A percentile compares a stretch with the other conserved stretches of the same genome.
These are phyloP conservation scores for Lactarius psammicola DNA, from an alignment of 768 basidiomycete species.

Conservation along the genomic window DNA sequence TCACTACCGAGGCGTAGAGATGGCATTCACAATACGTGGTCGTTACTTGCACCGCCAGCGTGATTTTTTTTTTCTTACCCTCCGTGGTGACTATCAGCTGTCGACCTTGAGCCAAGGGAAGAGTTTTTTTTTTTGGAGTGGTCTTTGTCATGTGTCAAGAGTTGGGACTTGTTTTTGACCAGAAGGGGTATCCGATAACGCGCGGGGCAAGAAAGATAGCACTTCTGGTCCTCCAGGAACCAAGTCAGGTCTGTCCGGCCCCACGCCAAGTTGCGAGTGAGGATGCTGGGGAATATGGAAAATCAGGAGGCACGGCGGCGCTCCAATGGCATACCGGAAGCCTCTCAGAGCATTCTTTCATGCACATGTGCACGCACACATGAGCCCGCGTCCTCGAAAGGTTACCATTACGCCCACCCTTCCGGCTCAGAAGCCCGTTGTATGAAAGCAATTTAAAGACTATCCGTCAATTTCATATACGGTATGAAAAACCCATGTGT, in stretches of 20 bases:
- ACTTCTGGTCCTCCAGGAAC: neutral
- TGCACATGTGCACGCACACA: neutral
- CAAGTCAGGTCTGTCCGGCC: neutral
- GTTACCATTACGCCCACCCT: neutral
- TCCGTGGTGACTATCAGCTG: neutral
- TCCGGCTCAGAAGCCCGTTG: neutral
- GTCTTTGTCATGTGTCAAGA: slow-evolving; percentile 5
- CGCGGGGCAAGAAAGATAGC: slow-evolving; percentile 10
- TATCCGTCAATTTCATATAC: neutral
- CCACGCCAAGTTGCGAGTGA: slow-evolving; percentile 9
- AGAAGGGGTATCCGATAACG: slow-evolving; percentile 13
- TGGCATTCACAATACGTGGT: slow-evolving; percentile 2
- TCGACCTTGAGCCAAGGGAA: neutral
- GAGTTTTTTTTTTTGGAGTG: neutral
- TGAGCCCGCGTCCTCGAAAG: neutral
- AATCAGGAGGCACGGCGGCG: neutral
- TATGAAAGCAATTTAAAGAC: neutral
- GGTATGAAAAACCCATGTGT: neutral
- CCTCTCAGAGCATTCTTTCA: neutral
- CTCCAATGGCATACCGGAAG: neutral
- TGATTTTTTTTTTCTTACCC: slow-evolving; percentile 13
- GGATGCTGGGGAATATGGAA: neutral
- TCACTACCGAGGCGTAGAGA: slow-evolving; percentile 9
- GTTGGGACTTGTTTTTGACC: slow-evolving; percentile 4
- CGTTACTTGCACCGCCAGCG: slow-evolving; percentile 3